Conservation (phyloP, 768 basidiomycete species). For the Hemileccinum impolitum region DNA sequence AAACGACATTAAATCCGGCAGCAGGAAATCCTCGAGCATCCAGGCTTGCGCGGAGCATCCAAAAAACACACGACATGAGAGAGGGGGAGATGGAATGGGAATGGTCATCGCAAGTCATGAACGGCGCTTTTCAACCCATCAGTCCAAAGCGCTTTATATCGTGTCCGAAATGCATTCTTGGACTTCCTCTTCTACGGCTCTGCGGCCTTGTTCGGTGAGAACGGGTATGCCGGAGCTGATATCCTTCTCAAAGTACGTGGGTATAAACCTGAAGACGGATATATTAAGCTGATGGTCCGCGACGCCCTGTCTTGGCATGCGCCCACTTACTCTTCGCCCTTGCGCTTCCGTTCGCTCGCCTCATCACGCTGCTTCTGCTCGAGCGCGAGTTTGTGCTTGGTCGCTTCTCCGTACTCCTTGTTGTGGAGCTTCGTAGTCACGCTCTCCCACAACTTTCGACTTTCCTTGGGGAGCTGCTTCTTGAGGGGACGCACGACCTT, state of each 20-base stretch:
- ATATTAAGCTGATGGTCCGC: neutral
- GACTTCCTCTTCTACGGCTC: slow-evolving; percentile 74
- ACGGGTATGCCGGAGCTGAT: slow-evolving; percentile 61
- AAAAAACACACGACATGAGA: slow-evolving; percentile 6
- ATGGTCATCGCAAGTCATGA: slow-evolving; percentile 12
- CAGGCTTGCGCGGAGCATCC: slow-evolving; percentile 1
- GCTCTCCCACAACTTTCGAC: slow-evolving; percentile 81
- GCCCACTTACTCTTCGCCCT: slow-evolving; percentile 66
- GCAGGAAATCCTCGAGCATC: slow-evolving; percentile 6
- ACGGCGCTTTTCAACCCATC: neutral
- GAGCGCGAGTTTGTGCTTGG: slow-evolving; percentile 84
- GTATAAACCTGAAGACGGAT: slow-evolving; percentile 52
- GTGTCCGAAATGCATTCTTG: slow-evolving; percentile 14
- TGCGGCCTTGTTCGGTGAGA: slow-evolving; percentile 65
- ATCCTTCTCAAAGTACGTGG: slow-evolving; percentile 72
- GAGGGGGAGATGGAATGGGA: neutral
- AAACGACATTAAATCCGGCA: slow-evolving; percentile 10
- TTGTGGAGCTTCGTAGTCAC: slow-evolving; percentile 71
- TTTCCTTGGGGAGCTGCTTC: slow-evolving; percentile 77
- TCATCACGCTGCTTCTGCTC: slow-evolving; percentile 93
- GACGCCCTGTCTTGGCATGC: neutral
- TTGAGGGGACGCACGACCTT: slow-evolving; percentile 83
- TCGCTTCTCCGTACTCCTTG: slow-evolving; percentile 92
- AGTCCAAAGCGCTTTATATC: slow-evolving; percentile 9
- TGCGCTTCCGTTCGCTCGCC: slow-evolving; percentile 82